Base-by-base conservation (phyloP, 306 rosid species). In the Cucumis hystrix region DNA sequence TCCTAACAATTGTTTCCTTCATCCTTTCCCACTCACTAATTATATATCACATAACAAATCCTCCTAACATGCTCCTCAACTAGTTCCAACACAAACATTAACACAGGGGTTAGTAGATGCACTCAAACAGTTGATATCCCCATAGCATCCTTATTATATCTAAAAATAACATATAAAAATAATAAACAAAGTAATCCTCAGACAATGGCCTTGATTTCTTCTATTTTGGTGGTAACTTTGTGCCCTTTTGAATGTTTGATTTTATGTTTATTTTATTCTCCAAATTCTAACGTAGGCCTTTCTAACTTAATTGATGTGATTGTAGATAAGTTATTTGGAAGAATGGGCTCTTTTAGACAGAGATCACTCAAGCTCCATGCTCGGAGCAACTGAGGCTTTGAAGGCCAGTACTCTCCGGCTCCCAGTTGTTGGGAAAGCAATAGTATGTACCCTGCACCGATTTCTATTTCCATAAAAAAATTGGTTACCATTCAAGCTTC, bases 301-400 rank as follows among this genome's bases (percentile, higher is more conserved):
- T 73, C 30, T 35, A 10, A 39, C 60, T 83, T 83, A 11, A 80
- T 52, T 56, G 82, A 83, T 86, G 85, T 78, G 74, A 54, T 72
- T 82, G 80, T 84, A 96, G 99, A 88, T 96, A 68, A 77, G 83
- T 76, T 85, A 86, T 85, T 84, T 96, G 94, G 99, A 96, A 87
- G 97, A 89, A 65, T 96, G 98, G 99, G 91, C 92, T 60, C 89
- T 88, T 84, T 79, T 96, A 74, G 99, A 96, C 61, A 83, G 91
- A 86, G 97, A 96, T 81, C 99, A 96, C 88, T 87, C 89, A 62
- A 85, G 72, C 80, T 91, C 99, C 82, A 85, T 96, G 92, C 92
- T 89, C 79, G 99, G 98, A 86, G 99, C 98, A 79, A 96, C 90
- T 72, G 96, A 96, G 84, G 97, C 99, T 77, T 91, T 96, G 91